A percentile compares a stretch with the other conserved stretches of the same genome.
These are phyloP conservation scores for Populus ilicifolia DNA, from an alignment of 345 rosid genomes.

Conservation along the genomic window DNA sequence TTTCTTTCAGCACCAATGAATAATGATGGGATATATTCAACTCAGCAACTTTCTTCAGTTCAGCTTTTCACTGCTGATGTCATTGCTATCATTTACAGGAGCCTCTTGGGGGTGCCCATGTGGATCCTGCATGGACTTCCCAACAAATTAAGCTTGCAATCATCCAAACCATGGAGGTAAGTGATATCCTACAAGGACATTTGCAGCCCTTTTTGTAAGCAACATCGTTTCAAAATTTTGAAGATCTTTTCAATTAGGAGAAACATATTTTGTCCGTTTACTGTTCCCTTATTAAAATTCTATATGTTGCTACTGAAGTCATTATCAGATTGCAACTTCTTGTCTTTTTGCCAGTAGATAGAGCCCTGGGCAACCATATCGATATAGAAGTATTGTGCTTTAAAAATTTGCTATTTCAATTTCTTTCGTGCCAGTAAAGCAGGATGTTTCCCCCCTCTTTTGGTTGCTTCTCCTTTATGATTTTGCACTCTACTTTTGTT, in stretches of 20 bases:
- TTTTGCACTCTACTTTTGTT: conserved; percentile 1
- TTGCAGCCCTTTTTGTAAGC: no score
- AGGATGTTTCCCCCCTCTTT: background rate
- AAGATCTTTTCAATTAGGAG: background rate
- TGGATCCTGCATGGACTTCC: conserved; percentile 25
- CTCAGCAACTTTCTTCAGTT: background rate
- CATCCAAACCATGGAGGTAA: conserved; percentile 19
- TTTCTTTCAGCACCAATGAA: background rate
- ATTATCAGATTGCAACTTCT: background rate
- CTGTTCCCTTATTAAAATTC: background rate
- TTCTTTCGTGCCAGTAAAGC: background rate
- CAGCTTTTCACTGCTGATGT: background rate
- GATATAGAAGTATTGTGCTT: background rate
- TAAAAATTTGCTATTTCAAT: background rate
- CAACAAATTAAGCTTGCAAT: conserved; percentile 20
- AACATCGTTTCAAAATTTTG: background rate
- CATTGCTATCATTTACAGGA: background rate
- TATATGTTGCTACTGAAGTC: background rate
- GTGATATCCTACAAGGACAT: no score
- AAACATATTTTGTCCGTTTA: background rate
- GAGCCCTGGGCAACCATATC: no score
- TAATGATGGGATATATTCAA: background rate
- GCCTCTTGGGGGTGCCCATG: conserved; percentile 23
- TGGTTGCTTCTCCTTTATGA: background rate
- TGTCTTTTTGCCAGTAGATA: no score